These are phyloP conservation scores for Urostyla sp. DNA, from an alignment of 73 alveolate genomes.

Conservation along the genomic window DNA sequence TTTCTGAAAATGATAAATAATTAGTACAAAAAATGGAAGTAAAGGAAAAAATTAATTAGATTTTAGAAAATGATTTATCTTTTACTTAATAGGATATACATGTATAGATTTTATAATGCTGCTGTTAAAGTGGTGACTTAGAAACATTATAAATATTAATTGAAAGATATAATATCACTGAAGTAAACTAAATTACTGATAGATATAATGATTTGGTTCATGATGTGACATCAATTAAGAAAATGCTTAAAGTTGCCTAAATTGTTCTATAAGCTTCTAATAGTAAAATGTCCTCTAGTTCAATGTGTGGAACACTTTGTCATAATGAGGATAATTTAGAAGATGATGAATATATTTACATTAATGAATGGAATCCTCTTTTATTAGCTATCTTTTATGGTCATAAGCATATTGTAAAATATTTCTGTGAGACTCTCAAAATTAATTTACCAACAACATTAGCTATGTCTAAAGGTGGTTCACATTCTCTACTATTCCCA, in stretches of 20 bases:
- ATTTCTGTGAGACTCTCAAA: constrained; percentile 33
- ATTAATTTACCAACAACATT: constrained; percentile 18
- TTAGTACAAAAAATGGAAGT: too few relatives aligned
- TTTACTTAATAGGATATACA: too few relatives aligned
- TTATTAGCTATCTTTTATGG: constrained; percentile 4
- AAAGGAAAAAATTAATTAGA: too few relatives aligned
- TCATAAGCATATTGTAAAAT: constrained; percentile 44
- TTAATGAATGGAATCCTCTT: constrained; percentile 33
- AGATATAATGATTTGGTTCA: not conserved
- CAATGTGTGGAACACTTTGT: not conserved
- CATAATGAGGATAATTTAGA: not conserved
- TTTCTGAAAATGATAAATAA: too few relatives aligned
- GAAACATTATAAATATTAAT: constrained; percentile 6
- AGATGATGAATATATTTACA: not conserved
- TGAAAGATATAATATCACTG: constrained; percentile 2
- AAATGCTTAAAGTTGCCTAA: constrained; percentile 6
- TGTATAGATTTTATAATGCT: constrained; percentile 17
- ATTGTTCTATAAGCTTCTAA: constrained; percentile 22
- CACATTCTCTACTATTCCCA: constrained; percentile 7
- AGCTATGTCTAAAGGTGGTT: constrained; percentile 44
- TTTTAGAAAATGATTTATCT: constrained; percentile 4
- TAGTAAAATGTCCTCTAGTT: constrained; percentile 4
- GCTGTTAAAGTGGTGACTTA: constrained; percentile 6
- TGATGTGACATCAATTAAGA: not conserved
- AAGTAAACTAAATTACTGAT: constrained; percentile 35